Evolutionary conservation across 2,329 filamentous ascomycete species (phyloP), one percentile per base, ranked within the genome.

Genomic region (Myriosclerotinia curreyana): DNA sequence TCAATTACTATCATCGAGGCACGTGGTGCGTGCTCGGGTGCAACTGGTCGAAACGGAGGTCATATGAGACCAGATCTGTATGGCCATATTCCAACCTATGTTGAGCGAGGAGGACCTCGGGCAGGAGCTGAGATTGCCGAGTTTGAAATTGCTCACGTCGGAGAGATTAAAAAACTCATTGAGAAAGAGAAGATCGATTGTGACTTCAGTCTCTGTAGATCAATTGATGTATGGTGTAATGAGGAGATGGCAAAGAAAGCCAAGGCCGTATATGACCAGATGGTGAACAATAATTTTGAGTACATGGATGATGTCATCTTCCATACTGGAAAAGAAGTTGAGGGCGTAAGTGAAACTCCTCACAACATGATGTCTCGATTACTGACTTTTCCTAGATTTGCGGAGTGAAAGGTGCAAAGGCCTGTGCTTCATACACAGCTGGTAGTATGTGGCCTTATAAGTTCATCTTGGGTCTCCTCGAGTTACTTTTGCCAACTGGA

Each of bases 1-100:
- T 79, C 76, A 20, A 82, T 92, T 17, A 79, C 92, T 3, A 81
- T 92, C 76, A 79, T 93, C 5, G 90, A 93, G 76, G 90, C 90
- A n/a, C 81, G 90, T 69, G 89, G 92, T 77, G 87, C 86, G 3
- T 92, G 89, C 72, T 92, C 84, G 82, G 90, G 90, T 15, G 90
- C 90, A 34, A 93, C 90, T 1, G 89, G 90, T 22, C 77, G 89
- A 72, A 87, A 90, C 73, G 61, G 62, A 20, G 62, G 62, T 11
- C 54, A 64, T 60, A 22, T 64, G 14, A 59, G 62, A 28, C 55
- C 62, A 14, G 62, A 64, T 46, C 17, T 64, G 17, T 64, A 64
- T 42, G 55, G 62, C n/a, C 54, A 64, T 40, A 64, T 64, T 22
- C 55, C 62, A 34, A 52, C 36, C 14, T 60, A 60, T 17, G 50